Evolutionary conservation across 495 filamentous ascomycete species (phyloP).

Genomic region (Lophiostoma macrostomum): DNA sequence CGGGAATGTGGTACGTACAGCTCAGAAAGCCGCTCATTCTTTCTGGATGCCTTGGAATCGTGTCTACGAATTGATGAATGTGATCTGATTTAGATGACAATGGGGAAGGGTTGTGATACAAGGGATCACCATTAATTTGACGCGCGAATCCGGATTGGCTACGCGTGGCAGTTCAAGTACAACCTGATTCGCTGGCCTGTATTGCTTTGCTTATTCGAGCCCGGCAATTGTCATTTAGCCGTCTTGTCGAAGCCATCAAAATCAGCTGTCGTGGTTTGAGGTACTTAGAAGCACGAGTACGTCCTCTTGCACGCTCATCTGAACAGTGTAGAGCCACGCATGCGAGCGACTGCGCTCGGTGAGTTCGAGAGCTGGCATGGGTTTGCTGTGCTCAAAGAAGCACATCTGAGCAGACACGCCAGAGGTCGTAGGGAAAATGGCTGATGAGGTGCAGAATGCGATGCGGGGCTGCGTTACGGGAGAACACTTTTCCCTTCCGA

Average conservation of each 20-base stretch:
- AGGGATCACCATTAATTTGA: slow-evolving; percentile 12
- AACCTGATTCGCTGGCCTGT: slow-evolving; percentile 10
- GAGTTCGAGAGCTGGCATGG: no score
- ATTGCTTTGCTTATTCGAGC: background rate
- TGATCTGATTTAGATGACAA: slow-evolving; percentile 14
- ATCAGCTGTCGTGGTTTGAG: background rate
- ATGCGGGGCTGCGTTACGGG: no score
- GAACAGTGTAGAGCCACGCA: no score
- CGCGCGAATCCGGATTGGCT: slow-evolving; percentile 10
- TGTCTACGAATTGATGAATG: slow-evolving; percentile 16
- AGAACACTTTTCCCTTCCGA: no score
- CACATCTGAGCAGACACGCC: no score
- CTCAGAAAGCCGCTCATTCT: background rate
- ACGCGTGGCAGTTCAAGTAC: background rate
- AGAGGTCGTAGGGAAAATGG: no score
- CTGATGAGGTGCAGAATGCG: no score
- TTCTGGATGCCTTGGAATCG: slow-evolving; percentile 3
- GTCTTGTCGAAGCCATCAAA: background rate
- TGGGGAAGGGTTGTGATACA: slow-evolving; percentile 14
- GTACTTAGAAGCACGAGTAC: background rate
- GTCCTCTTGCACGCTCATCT: no score
- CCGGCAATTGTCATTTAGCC: slow-evolving; percentile 25
- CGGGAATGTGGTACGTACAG: slow-evolving; percentile 3
- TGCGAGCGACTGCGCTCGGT: no score
- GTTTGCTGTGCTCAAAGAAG: no score